Conservation (phyloP, 192 early-diverging fungal genomes). For the Chytriomyces confervae region DNA sequence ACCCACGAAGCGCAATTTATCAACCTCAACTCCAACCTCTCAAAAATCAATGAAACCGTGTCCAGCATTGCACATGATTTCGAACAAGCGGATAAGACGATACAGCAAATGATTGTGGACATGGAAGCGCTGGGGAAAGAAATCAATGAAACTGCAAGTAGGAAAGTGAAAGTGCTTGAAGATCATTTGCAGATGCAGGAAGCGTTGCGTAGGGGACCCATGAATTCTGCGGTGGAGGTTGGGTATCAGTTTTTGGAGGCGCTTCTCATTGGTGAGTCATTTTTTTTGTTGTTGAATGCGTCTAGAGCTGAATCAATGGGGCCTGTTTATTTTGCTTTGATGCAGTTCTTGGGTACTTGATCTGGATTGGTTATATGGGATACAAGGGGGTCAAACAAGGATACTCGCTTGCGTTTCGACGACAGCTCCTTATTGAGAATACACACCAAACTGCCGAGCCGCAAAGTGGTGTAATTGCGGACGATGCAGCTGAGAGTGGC, state of each 20-base stretch:
- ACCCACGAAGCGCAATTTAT: conserved; percentile 24
- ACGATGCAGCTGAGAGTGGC: neutral
- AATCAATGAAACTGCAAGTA: conserved; percentile 16
- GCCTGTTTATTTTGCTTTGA: neutral
- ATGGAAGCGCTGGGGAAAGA: conserved; percentile 14
- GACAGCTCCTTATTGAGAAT: neutral
- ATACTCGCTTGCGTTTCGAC: neutral
- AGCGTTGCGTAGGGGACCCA: neutral
- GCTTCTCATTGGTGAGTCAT: conserved; percentile 14
- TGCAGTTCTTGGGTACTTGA: conserved; percentile 18
- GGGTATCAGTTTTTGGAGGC: conserved; percentile 27
- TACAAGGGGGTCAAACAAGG: conserved; percentile 1
- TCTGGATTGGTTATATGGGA: conserved; percentile 28
- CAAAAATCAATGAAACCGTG: neutral
- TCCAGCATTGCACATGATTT: neutral
- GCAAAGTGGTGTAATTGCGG: neutral
- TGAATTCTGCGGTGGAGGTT: conserved; percentile 23
- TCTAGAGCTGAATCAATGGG: neutral
- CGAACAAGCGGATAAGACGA: conserved; percentile 9
- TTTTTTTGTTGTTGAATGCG: neutral
- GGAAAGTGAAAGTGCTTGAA: conserved; percentile 21
- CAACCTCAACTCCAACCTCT: neutral
- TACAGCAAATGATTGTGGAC: conserved; percentile 9
- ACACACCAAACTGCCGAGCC: neutral
- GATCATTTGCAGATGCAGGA: conserved; percentile 18